These are phyloP conservation scores for Agrocybe chaxingu DNA, from an alignment of 768 basidiomycete species.

Conservation along the genomic window DNA sequence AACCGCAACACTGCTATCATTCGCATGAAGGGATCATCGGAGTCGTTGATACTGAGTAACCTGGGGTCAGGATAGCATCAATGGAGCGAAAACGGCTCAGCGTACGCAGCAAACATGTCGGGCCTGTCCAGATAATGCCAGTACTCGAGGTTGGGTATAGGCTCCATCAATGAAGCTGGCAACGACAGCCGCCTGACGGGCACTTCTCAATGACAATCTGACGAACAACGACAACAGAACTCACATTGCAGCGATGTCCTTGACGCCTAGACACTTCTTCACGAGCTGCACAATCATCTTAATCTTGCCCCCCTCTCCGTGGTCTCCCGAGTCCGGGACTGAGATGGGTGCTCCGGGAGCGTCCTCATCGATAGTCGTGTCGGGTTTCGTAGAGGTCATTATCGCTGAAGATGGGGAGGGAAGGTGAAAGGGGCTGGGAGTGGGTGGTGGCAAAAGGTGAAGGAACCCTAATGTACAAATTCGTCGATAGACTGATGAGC, in stretches of 20 bases:
- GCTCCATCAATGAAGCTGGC: slow-evolving; percentile 90
- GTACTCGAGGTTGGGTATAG: slow-evolving; percentile 94
- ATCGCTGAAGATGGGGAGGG: no score
- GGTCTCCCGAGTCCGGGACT: slow-evolving; percentile 65
- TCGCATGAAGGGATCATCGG: slow-evolving; percentile 87
- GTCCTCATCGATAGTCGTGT: slow-evolving; percentile 37
- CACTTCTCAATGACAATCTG: not conserved
- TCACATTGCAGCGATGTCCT: slow-evolving; percentile 92
- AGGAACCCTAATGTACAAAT: no score
- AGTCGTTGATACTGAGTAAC: slow-evolving; percentile 78
- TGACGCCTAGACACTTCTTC: slow-evolving; percentile 89
- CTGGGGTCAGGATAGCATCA: slow-evolving; percentile 2
- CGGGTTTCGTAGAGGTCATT: no score
- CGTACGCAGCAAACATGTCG: slow-evolving; percentile 86
- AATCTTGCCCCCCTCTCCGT: slow-evolving; percentile 86
- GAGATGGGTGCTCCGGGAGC: slow-evolving; percentile 56
- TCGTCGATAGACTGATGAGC: no score
- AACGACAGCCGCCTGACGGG: slow-evolving; percentile 78
- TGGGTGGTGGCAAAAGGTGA: no score
- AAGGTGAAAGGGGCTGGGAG: no score
- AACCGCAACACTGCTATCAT: slow-evolving; percentile 93
- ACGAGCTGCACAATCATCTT: slow-evolving; percentile 92
- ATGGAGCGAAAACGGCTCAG: slow-evolving; percentile 23
- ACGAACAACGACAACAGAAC: slow-evolving; percentile 22
- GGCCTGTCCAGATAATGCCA: slow-evolving; percentile 93